Conservation (phyloP, 192 early-diverging fungal genomes). For the Gaertneriomyces sp. region DNA sequence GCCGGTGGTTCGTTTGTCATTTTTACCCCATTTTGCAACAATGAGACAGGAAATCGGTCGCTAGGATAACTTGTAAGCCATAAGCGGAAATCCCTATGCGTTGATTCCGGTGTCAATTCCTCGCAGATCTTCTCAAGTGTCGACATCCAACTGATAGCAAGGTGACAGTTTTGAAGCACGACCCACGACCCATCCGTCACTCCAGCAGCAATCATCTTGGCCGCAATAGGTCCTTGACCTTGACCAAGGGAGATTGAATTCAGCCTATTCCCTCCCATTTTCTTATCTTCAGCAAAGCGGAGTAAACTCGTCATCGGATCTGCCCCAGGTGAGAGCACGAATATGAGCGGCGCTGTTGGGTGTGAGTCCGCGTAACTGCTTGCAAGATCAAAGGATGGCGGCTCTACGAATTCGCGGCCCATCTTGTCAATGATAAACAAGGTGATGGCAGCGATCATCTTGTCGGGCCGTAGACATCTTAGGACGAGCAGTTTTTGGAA, state of each 20-base stretch:
- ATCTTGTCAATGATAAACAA: slow-evolving; percentile 55
- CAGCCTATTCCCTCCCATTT: slow-evolving; percentile 51
- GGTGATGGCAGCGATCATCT: slow-evolving; percentile 49
- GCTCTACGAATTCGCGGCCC: slow-evolving; percentile 56
- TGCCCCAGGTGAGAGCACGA: slow-evolving; percentile 58
- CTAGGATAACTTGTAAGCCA: slow-evolving; percentile 58
- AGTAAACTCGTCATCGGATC: slow-evolving; percentile 58
- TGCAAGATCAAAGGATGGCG: slow-evolving; percentile 58
- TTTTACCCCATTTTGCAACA: slow-evolving; percentile 62
- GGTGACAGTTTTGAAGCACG: slow-evolving; percentile 60
- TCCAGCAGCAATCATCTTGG: slow-evolving; percentile 49
- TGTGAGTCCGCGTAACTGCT: slow-evolving; percentile 58
- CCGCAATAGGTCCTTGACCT: slow-evolving; percentile 62
- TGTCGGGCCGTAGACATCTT: slow-evolving; percentile 53
- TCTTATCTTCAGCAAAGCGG: slow-evolving; percentile 54
- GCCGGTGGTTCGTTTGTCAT: slow-evolving; percentile 63
- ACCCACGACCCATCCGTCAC: slow-evolving; percentile 56
- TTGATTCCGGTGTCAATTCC: slow-evolving; percentile 51
- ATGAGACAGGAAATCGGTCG: slow-evolving; percentile 57
- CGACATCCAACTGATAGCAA: slow-evolving; percentile 64
- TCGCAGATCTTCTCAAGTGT: slow-evolving; percentile 60
- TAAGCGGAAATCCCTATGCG: slow-evolving; percentile 52
- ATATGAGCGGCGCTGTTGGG: slow-evolving; percentile 49
- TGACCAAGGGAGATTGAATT: slow-evolving; percentile 60
- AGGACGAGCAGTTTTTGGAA: slow-evolving; percentile 54